Base-by-base conservation (phyloP, 1,139 yeast genomes). In the Yamadazyma triangularis region DNA sequence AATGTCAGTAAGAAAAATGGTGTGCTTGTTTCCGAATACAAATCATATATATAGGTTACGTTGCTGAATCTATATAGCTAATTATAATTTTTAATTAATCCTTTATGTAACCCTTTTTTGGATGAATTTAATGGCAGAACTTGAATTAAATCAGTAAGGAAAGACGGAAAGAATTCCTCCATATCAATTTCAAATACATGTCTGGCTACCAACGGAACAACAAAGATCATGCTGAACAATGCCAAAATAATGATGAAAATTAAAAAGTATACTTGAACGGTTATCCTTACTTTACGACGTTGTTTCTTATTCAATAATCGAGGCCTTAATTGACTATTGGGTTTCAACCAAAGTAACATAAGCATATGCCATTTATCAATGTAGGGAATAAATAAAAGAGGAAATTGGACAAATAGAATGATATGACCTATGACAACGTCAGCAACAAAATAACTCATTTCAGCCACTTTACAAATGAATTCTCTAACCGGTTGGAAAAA, bases 331-430 rank as follows among this genome's bases (percentile, higher is more conserved):
- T 76, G 72, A 39, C 63, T 53, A 2, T 73, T 68, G 1, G 95
- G 95, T 29, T 67, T 71, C 32, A 86, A 60, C 96, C 96, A 88
- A 52, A 87, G 77, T 27, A 88, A 61, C 70, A 84, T 71, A 56
- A 80, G 62, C 1, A 93, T 76, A 50, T 88, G 96, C 79, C 87
- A 77, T 34, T 70, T 70, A 50, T 86, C 91, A 28, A 73, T 60
- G 42, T 65, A 73, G 1, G 84, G 85, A 19, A 77, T 53, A 19
- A 75, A 53, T 24, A 77, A 48, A 6, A 77, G 42, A 2, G 84
- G 84, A 9, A 73, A 40, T 39, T 76, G 81, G 3, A 62, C 47
- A 30, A 72, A 58, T 32, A 77, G 51, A 3, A 78, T 58, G 15
- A 66, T 41, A 47, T 79, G 84, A 0, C 78, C 77, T 19, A 76